Percentiles rank a stretch among this genome's conserved stretches.
Conservation (phyloP, 768 basidiomycete genomes). For the Rhizopogon salebrosus region DNA sequence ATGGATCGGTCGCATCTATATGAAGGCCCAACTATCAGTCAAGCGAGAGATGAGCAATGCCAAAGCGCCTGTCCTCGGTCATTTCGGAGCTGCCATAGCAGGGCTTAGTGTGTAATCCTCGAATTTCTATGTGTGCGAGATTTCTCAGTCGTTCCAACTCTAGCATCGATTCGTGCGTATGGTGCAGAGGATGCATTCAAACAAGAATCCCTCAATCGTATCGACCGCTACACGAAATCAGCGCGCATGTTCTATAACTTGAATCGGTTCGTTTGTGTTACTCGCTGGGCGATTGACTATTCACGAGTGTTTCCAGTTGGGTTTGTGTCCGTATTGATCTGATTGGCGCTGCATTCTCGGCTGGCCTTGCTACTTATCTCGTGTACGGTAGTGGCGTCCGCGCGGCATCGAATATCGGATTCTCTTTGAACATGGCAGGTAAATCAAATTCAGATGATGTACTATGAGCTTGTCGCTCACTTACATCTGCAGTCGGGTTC, state of each 20-base stretch:
- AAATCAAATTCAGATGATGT: background rate
- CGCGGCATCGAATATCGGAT: constrained; percentile 35
- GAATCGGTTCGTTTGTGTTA: constrained; percentile 29
- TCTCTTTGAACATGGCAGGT: constrained; percentile 39
- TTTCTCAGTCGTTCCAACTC: background rate
- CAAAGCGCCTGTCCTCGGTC: constrained; percentile 43
- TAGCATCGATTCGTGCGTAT: constrained; percentile 49
- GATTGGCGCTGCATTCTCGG: constrained; percentile 47
- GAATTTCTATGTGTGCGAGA: background rate
- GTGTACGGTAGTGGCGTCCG: constrained; percentile 39
- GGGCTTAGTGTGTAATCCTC: constrained; percentile 34
- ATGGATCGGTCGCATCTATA: constrained; percentile 45
- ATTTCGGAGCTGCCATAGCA: constrained; percentile 47
- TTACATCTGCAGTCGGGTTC: constrained; percentile 39
- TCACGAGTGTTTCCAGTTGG: constrained; percentile 30
- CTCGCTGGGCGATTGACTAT: background rate
- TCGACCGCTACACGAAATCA: constrained; percentile 42
- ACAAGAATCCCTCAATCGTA: constrained; percentile 36
- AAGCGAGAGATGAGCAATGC: constrained; percentile 53
- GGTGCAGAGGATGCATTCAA: constrained; percentile 42
- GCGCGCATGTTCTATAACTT: constrained; percentile 42
- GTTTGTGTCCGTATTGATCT: constrained; percentile 50
- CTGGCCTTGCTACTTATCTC: constrained; percentile 46
- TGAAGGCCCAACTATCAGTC: constrained; percentile 49
- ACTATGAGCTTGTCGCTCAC: background rate